Evolutionary conservation across 305 asterid species (phyloP).

Genomic region (Solanum aculeatissimum): DNA sequence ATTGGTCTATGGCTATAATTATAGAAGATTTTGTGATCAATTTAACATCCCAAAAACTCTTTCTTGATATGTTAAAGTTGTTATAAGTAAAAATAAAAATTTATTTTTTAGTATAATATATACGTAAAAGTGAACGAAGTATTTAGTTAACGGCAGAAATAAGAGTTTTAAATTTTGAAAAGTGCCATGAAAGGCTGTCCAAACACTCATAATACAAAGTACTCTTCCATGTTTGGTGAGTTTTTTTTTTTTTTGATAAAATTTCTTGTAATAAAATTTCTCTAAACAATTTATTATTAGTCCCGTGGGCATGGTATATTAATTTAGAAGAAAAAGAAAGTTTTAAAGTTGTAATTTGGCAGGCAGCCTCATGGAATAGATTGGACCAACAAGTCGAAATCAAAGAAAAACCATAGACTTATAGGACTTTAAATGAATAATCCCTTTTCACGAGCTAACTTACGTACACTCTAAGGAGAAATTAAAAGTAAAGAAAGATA

Average conservation of each 20-base stretch:
- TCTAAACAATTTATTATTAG: neutral
- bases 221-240: neutral
- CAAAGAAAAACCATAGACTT: conserved; percentile 5
- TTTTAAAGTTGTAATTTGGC: conserved; percentile 13
- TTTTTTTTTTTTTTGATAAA: neutral
- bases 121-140: neutral
- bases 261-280: neutral
- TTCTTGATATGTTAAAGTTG: neutral
- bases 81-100: rapidly evolving
- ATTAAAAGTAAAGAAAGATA: neutral
- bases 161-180: neutral
- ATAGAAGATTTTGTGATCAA: neutral
- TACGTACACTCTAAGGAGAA: neutral
- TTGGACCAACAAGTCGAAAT: conserved; percentile 7
- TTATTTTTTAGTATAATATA: neutral
- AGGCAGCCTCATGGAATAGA: conserved; percentile 3
- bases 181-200: neutral
- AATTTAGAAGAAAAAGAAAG: neutral
- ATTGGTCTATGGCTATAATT: neutral
- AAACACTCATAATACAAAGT: neutral
- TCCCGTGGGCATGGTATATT: neutral
- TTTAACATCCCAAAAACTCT: neutral
- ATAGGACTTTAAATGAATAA: conserved; percentile 4
- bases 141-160: neutral
- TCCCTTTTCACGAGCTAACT: neutral